Conservation (phyloP, 345 rosid species). For the Gossypium longicalyx region DNA sequence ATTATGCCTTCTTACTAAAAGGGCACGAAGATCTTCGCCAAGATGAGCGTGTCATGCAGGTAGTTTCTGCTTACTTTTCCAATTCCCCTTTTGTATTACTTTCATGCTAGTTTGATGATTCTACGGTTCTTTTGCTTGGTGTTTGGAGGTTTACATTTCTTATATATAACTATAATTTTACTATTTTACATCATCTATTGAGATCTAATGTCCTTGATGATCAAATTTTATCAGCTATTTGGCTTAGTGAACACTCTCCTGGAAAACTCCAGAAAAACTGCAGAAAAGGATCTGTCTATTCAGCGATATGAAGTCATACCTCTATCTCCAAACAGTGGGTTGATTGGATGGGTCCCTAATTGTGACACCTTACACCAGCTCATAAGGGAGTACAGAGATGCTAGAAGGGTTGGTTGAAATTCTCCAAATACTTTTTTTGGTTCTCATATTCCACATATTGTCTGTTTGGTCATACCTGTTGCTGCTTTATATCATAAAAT, state of each 20-base stretch:
- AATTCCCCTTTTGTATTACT: constrained; percentile 8
- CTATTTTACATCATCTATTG: background rate
- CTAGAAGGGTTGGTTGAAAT: constrained; percentile 58
- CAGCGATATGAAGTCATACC: constrained; percentile 89
- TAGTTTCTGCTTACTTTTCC: constrained; percentile 21
- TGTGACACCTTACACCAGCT: constrained; percentile 94
- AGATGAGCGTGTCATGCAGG: constrained; percentile 99
- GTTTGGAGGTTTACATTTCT: constrained; percentile 26
- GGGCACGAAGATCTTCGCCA: constrained; percentile 99
- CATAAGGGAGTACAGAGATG: constrained; percentile 90
- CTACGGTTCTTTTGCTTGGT: background rate
- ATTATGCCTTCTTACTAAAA: constrained; percentile 83
- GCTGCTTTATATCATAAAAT: background rate
- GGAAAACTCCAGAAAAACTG: constrained; percentile 79
- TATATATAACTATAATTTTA: background rate
- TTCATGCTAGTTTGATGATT: background rate
- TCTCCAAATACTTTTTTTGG: constrained; percentile 15
- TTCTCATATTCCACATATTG: background rate
- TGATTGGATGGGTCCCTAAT: constrained; percentile 94
- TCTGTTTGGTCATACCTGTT: background rate
- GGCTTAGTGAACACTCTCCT: constrained; percentile 72
- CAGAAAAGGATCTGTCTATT: constrained; percentile 87
- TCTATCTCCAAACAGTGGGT: constrained; percentile 87
- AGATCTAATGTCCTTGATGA: background rate
- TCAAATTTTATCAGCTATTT: background rate